Conservation (phyloP, 2,329 filamentous ascomycete genomes). For the Clonostachys solani region DNA sequence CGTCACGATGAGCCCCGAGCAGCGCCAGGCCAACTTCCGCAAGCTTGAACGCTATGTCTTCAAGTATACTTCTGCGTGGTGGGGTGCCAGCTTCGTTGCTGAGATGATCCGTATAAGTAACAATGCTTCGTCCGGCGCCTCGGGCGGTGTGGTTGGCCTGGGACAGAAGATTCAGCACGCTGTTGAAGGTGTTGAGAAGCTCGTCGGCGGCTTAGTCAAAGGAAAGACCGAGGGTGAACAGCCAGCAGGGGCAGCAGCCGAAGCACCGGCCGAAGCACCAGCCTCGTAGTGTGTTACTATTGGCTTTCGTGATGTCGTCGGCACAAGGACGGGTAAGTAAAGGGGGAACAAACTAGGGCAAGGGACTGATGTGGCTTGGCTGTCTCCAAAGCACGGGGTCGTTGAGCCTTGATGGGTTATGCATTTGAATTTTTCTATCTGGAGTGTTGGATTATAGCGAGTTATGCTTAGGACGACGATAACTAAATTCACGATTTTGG, state of each 20-base stretch:
- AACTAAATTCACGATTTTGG: too few relatives aligned
- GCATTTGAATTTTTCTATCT: too few relatives aligned
- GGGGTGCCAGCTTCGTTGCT: conserved; percentile 87
- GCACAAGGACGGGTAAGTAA: too few relatives aligned
- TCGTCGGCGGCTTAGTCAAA: not conserved
- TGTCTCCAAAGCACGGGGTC: too few relatives aligned
- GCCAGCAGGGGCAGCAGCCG: too few relatives aligned
- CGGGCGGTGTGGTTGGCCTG: conserved; percentile 24
- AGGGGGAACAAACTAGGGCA: too few relatives aligned
- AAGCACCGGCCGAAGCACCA: not conserved
- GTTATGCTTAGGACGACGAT: too few relatives aligned
- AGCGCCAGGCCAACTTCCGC: conserved; percentile 79
- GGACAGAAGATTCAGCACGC: conserved; percentile 18
- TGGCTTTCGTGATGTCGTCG: too few relatives aligned
- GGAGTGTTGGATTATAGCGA: too few relatives aligned
- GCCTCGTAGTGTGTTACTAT: not conserved
- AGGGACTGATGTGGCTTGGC: too few relatives aligned
- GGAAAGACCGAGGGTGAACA: not conserved
- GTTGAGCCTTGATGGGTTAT: too few relatives aligned
- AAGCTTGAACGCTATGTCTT: conserved; percentile 94
- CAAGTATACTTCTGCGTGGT: conserved; percentile 97
- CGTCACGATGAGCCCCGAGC: conserved; percentile 92
- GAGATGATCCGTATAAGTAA: conserved; percentile 62
- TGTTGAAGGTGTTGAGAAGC: conserved; percentile 11
- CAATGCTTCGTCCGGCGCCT: conserved; percentile 35